Evolutionary conservation across 2,329 filamentous ascomycete species (phyloP).

Genomic region (Cadophora malorum): DNA sequence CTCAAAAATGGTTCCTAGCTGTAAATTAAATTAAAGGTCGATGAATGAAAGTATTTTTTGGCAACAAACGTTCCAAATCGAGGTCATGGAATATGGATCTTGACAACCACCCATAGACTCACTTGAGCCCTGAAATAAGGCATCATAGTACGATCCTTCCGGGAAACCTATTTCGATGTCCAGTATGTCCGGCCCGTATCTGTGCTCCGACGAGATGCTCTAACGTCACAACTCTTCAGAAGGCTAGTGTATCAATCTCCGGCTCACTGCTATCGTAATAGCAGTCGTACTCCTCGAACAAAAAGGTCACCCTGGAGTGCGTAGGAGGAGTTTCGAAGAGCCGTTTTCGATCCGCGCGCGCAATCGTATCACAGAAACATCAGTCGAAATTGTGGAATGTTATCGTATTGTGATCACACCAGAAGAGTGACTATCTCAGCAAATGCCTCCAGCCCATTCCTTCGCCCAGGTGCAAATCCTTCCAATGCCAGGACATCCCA

Average conservation of each 20-base stretch:
- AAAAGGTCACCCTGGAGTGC: slow-evolving; percentile 42
- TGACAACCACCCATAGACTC: background rate
- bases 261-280: slow-evolving; percentile 45
- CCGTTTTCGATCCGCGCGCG: slow-evolving; percentile 31
- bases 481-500: slow-evolving; percentile 38
- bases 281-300: slow-evolving; percentile 46
- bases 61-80: too few relatives aligned
- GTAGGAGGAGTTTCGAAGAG: slow-evolving; percentile 46
- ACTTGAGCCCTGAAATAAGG: background rate
- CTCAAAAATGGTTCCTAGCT: background rate
- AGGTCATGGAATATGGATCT: background rate
- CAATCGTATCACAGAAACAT: slow-evolving; percentile 30
- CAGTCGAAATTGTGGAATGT: slow-evolving; percentile 40
- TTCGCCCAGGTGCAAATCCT: slow-evolving; percentile 35
- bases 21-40: background rate
- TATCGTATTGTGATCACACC: slow-evolving; percentile 44
- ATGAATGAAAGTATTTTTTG: too few relatives aligned
- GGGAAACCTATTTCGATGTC: background rate
- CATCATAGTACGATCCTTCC: background rate
- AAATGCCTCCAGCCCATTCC: slow-evolving; percentile 40
- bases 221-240: slow-evolving; percentile 68
- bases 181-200: slow-evolving; percentile 69
- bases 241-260: slow-evolving; percentile 53
- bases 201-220: slow-evolving; percentile 67
- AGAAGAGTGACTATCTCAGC: slow-evolving; percentile 45